Conservation (phyloP, 192 early-diverging fungal species). For the Gryganskiella cystojenkinii region DNA sequence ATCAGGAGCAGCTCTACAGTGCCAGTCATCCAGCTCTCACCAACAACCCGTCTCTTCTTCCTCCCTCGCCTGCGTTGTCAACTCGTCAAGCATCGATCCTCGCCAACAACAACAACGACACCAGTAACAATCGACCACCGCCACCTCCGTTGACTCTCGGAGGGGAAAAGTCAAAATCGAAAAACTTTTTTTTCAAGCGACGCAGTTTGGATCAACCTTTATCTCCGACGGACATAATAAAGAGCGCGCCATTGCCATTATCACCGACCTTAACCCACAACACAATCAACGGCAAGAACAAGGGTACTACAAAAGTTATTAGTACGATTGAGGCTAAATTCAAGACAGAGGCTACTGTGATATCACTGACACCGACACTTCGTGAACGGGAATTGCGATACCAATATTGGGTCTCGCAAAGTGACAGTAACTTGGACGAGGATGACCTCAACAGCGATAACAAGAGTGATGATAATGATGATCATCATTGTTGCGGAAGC, state of each 20-base stretch:
- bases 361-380: conserved; percentile 15
- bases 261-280: not conserved
- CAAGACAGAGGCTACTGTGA: conserved; percentile 26
- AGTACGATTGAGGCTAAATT: conserved; percentile 41
- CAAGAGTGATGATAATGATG: not conserved
- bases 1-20: conserved; percentile 22
- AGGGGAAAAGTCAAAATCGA: not conserved
- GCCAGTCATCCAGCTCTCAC: conserved; percentile 10
- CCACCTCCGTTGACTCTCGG: not conserved
- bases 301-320: conserved; percentile 18
- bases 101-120: no score
- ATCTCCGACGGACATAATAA: not conserved
- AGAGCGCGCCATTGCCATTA: not conserved
- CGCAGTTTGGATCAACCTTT: conserved; percentile 30
- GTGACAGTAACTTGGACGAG: no score
- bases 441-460: not conserved
- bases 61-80: no score
- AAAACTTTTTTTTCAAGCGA: conserved; percentile 19
- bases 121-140: not conserved
- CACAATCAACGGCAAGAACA: not conserved
- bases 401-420: not conserved
- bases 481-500: not conserved
- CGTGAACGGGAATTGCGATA: conserved; percentile 21
- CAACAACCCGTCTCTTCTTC: no score
- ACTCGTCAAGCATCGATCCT: no score